Percentiles rank a stretch among this genome's conserved stretches.
Conservation (phyloP, 169 alveolate genomes). For the Eimeria acervulina region DNA sequence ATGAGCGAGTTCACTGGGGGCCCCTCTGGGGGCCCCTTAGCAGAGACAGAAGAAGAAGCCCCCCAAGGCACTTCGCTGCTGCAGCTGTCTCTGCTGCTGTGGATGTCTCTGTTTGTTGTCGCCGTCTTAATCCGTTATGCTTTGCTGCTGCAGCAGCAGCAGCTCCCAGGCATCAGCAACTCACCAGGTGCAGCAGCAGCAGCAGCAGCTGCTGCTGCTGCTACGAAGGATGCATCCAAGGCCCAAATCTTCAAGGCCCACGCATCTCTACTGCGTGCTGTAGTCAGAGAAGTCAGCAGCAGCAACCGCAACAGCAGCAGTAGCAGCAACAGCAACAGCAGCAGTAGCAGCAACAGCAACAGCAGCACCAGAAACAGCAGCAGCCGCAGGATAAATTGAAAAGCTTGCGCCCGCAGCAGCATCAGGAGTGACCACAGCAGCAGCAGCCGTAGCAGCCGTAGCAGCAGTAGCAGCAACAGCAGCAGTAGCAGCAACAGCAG, state of each 20-base stretch:
- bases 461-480: neutral
- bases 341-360: neutral
- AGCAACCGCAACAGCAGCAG: conserved; percentile 25
- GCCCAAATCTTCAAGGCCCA: neutral
- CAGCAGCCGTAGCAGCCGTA: neutral
- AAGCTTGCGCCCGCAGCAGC: too few species aligned
- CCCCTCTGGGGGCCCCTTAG: neutral
- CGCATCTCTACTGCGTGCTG: neutral
- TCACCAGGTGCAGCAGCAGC: conserved; percentile 9
- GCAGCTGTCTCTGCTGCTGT: neutral
- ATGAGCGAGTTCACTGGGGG: neutral
- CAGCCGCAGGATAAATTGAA: too few species aligned
- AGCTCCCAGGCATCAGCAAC: conserved; percentile 11
- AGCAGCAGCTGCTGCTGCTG: conserved; percentile 45
- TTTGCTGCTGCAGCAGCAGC: conserved; percentile 60
- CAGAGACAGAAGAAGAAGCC: neutral
- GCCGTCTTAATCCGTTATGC: conserved; percentile 31
- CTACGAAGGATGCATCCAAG: neutral
- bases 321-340: conserved; percentile 16
- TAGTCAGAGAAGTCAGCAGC: conserved; percentile 14
- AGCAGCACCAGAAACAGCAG: neutral
- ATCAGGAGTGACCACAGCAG: too few species aligned
- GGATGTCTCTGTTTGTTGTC: neutral
- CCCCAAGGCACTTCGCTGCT: neutral
- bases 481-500: neutral